Conservation (phyloP, 129 eudicot genomes). For the Flaveria linearis region DNA sequence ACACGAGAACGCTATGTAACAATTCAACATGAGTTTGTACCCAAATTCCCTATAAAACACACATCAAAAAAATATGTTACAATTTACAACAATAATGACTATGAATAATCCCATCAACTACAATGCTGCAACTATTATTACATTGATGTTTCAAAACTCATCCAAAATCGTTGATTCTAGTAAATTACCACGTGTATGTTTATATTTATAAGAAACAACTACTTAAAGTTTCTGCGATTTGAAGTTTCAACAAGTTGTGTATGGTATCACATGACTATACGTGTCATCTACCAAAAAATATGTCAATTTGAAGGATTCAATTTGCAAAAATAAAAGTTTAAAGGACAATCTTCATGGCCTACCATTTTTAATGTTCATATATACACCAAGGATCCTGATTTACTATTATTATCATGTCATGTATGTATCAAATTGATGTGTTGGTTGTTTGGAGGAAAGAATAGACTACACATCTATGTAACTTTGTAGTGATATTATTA, state of each 20-base stretch:
- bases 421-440: slow-evolving; percentile 26
- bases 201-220: no score
- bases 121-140: neutral
- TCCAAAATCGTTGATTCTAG: neutral
- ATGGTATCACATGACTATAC: neutral
- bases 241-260: neutral
- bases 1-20: no score
- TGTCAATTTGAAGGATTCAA: slow-evolving; percentile 14
- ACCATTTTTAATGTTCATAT: slow-evolving; percentile 38
- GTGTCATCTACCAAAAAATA: slow-evolving; percentile 15
- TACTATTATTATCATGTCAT: slow-evolving; percentile 16
- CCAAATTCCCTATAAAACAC: no score
- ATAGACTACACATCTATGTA: slow-evolving; percentile 11
- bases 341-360: slow-evolving; percentile 31
- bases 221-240: neutral
- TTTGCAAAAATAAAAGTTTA: slow-evolving; percentile 8
- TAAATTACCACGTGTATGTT: neutral
- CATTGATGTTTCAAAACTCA: neutral
- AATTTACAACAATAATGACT: no score
- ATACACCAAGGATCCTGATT: slow-evolving; percentile 23
- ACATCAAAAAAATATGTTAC: no score
- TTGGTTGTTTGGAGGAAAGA: slow-evolving; percentile 27
- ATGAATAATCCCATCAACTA: neutral
- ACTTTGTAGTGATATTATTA: slow-evolving; percentile 29
- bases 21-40: no score